Evolutionary conservation across 257 asterid genomes (phyloP), one percentile per base, ranked within the genome.

Genomic region (Phtheirospermum japonicum): DNA sequence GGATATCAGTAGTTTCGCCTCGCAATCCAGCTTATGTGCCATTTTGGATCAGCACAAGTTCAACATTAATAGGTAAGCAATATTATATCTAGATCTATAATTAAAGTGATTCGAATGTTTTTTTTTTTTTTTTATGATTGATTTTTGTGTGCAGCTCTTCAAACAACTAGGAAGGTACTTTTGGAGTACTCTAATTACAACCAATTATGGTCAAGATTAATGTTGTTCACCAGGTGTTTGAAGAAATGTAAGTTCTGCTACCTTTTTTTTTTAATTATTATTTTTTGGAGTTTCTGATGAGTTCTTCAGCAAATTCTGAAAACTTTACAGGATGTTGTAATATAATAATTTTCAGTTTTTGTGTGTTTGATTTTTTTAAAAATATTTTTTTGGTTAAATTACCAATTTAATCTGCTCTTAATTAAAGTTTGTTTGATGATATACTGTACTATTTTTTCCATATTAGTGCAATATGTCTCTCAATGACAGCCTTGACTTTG

Each of bases 11-110:
- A 58, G 50, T 23, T 26, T 10, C 39, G 42, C 62, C 16, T 45
- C 75, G 11, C 70, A 59, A 7, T 66, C 81, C 55, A 50, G 67
- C 73, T 37, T 77, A 0, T 54, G 46, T 51, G 77, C 71, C 57
- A 43, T 71, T 66, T 53, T 76, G 68, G 74, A 72, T 72, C 74
- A 63, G 51, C 77, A 72, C 58, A 65, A 59, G 66, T 74, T 76
- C 85, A 20, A 50, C 28, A 23, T 23, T 52, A 26, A 68, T 54
- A 72, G 85, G 89, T 85, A 72, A 28, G 0, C 12, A 7, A 52
- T 11, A 20, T 5, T 1, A 50, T 7, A 50, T 50, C 1, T 23
- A 23, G 28, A 3, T 23, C 28, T 23, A 23, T 23, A 23, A 23
- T 23, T 23, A n/a, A n/a, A n/a, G n/a, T n/a, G n/a, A n/a, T n/a